Evolutionary conservation across 2,329 filamentous ascomycete species (phyloP).

Genomic region (Fusarium torreyae): DNA sequence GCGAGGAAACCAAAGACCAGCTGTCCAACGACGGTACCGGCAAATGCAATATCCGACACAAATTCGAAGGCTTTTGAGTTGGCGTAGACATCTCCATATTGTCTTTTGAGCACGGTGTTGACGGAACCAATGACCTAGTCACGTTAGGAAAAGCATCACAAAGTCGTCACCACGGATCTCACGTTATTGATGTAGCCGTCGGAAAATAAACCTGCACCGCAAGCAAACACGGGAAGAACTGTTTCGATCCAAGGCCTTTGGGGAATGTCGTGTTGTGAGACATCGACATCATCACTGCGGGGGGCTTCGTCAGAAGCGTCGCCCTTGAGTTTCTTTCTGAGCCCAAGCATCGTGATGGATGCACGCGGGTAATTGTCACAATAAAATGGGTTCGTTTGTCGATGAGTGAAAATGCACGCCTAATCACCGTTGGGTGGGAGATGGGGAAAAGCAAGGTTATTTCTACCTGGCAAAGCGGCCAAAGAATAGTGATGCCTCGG

Average conservation of each 20-base stretch:
- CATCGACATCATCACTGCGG: constrained; percentile 14
- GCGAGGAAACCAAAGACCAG: constrained; percentile 84
- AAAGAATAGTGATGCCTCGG: constrained; percentile 20
- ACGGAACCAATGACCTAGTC: constrained; percentile 88
- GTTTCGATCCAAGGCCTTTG: constrained; percentile 42
- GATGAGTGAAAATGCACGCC: constrained; percentile 10
- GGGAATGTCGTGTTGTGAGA: constrained; percentile 5
- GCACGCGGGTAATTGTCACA: constrained; percentile 5
- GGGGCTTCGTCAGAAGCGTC: constrained; percentile 29
- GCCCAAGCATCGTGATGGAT: constrained; percentile 36
- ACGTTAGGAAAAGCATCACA: background rate
- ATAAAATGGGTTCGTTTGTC: background rate
- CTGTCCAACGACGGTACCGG: constrained; percentile 87
- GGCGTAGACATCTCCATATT: constrained; percentile 81
- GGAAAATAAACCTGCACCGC: constrained; percentile 90
- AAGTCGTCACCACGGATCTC: constrained; percentile 32
- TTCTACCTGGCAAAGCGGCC: background rate
- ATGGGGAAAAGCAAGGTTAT: constrained; percentile 1
- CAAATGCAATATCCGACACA: constrained; percentile 87
- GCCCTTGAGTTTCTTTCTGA: constrained; percentile 27
- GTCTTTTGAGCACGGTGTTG: constrained; percentile 77
- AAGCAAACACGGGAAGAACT: constrained; percentile 81
- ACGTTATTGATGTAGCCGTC: constrained; percentile 95
- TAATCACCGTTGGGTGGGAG: constrained; percentile 16
- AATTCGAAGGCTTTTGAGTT: constrained; percentile 79